Conservation (phyloP, 345 rosid genomes). For the Corchorus capsularis region DNA sequence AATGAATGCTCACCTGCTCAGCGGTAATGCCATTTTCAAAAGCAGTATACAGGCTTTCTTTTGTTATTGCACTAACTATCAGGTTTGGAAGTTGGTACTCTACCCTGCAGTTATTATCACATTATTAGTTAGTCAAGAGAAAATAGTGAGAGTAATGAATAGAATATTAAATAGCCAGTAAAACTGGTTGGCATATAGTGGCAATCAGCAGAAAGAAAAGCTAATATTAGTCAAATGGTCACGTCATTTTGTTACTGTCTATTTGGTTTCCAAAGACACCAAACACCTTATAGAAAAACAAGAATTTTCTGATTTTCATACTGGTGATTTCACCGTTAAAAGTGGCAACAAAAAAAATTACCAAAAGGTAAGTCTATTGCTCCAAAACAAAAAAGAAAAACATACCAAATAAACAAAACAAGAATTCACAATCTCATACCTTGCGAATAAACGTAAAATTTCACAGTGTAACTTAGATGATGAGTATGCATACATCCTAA, state of each 20-base stretch:
- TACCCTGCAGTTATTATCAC: constrained; percentile 53
- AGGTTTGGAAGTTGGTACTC: constrained; percentile 98
- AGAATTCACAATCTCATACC: constrained; percentile 40
- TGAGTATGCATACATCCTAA: constrained; percentile 91
- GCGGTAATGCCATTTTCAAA: constrained; percentile 90
- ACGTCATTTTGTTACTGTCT: background rate
- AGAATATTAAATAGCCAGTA: background rate
- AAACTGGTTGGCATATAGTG: background rate
- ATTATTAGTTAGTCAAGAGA: constrained; percentile 12
- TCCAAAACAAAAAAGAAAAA: background rate
- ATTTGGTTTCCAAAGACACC: background rate
- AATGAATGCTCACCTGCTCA: constrained; percentile 60
- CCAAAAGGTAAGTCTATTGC: background rate
- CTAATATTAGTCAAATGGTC: background rate
- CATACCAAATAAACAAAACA: background rate
- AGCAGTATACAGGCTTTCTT: constrained; percentile 85
- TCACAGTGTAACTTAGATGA: constrained; percentile 92
- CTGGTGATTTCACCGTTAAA: background rate
- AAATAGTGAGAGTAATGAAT: background rate
- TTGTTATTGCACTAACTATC: constrained; percentile 83
- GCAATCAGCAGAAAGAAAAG: background rate
- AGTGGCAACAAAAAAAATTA: background rate
- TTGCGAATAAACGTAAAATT: constrained; percentile 86
- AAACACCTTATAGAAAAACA: background rate
- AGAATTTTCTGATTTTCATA: background rate